phyloP scores from a whole-genome alignment of 2,329 filamentous ascomycete genomes.

The Metarhizium humberi region DNA sequence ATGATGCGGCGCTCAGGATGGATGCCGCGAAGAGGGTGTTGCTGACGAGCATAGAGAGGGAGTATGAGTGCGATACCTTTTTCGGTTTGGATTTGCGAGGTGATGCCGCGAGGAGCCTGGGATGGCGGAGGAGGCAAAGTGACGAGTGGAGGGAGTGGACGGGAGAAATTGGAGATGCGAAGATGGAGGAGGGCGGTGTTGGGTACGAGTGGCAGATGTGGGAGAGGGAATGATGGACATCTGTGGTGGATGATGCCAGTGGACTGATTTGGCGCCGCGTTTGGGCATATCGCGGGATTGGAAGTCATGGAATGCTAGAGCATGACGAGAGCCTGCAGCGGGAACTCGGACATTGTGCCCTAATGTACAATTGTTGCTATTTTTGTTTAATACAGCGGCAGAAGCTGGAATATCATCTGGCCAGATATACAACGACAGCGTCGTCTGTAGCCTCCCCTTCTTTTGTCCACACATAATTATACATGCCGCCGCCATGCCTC shows the following conservation, averaged over 20 bases:
- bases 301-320: too few species aligned
- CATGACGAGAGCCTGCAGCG: too few species aligned
- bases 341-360: too few species aligned
- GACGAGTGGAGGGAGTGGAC: constrained; percentile 52
- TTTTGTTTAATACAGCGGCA: neutral
- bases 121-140: constrained; percentile 46
- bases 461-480: neutral
- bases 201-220: constrained; percentile 67
- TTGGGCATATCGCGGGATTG: too few species aligned
- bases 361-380: neutral
- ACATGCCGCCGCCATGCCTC: neutral
- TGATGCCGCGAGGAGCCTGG: constrained; percentile 17
- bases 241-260: neutral
- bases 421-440: neutral
- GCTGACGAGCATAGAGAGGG: constrained; percentile 57
- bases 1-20: constrained; percentile 57
- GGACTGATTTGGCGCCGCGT: too few species aligned
- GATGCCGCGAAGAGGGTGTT: constrained; percentile 52
- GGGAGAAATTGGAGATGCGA: constrained; percentile 46
- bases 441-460: too few species aligned
- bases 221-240: constrained; percentile 37
- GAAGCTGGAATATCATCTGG: neutral
- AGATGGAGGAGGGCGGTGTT: constrained; percentile 52
- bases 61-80: constrained; percentile 69
- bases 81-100: constrained; percentile 53